Conservation (phyloP, 768 basidiomycete species). For the Tricholoma sp. region DNA sequence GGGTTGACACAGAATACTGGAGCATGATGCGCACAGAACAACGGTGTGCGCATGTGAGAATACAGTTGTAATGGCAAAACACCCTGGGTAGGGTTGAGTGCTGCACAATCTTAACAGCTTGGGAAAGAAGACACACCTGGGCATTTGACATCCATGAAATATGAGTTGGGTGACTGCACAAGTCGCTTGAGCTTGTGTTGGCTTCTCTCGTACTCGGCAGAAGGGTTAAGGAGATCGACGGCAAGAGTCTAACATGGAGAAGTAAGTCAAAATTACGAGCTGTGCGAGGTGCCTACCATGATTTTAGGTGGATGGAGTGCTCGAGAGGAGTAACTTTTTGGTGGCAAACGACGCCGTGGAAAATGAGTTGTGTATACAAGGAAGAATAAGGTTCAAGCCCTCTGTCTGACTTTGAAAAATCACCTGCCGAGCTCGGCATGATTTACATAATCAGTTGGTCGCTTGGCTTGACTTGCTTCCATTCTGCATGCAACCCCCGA, state of each 20-base stretch:
- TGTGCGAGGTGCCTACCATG: conserved; percentile 23
- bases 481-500: too few relatives aligned
- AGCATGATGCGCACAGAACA: conserved; percentile 89
- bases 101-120: not conserved
- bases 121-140: conserved; percentile 57
- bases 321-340: conserved; percentile 21
- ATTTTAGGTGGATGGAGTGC: conserved; percentile 18
- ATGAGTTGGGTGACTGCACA: conserved; percentile 97
- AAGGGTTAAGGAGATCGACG: conserved; percentile 96
- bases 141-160: conserved; percentile 99
- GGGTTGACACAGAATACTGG: conserved; percentile 94
- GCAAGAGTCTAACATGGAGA: conserved; percentile 74
- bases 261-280: not conserved
- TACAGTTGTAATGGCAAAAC: conserved; percentile 93
- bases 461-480: too few relatives aligned
- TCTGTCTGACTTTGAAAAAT: conserved; percentile 25
- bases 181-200: conserved; percentile 99
- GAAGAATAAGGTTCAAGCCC: conserved; percentile 36
- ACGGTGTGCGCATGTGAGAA: conserved; percentile 99
- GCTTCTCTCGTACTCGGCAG: conserved; percentile 76
- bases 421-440: conserved; percentile 22
- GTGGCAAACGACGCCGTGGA: conserved; percentile 16
- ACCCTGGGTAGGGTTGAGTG: conserved; percentile 49
- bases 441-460: conserved; percentile 4
- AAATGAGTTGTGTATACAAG: conserved; percentile 35